These are phyloP conservation scores for Hibiscus mutabilis DNA, from an alignment of 345 rosid genomes.

Conservation along the genomic window DNA sequence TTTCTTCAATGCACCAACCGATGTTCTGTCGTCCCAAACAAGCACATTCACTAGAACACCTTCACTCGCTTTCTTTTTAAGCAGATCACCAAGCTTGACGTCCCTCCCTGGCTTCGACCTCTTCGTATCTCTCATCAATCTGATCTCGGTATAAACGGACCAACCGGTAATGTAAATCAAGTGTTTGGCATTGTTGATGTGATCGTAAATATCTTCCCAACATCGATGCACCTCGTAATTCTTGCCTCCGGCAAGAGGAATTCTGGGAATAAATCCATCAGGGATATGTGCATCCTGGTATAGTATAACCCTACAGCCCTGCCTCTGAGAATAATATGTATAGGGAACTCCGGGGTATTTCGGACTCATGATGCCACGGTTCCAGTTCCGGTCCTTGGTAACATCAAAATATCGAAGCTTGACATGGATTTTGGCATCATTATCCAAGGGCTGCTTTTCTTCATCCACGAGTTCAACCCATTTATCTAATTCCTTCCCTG, in stretches of 20 bases:
- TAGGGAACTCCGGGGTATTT: conserved; percentile 93
- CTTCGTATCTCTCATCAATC: conserved; percentile 75
- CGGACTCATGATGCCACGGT: conserved; percentile 53
- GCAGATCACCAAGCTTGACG: conserved; percentile 66
- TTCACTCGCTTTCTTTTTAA: conserved; percentile 85
- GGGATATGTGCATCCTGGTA: conserved; percentile 98
- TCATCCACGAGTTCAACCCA: conserved; percentile 75
- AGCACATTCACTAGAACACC: conserved; percentile 89
- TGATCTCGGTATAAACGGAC: conserved; percentile 93
- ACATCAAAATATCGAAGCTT: conserved; percentile 77
- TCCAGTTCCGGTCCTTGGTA: conserved; percentile 58
- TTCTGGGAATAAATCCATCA: conserved; percentile 66
- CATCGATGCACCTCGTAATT: conserved; percentile 75
- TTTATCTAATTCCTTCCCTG: conserved; percentile 79
- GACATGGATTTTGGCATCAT: conserved; percentile 83
- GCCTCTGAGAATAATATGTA: conserved; percentile 80
- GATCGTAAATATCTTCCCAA: conserved; percentile 95
- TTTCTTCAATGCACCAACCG: conserved; percentile 72
- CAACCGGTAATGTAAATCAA: conserved; percentile 91
- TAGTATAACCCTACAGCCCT: conserved; percentile 77
- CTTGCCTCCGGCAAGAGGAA: conserved; percentile 90
- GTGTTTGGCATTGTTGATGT: conserved; percentile 77
- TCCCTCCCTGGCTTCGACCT: conserved; percentile 95
- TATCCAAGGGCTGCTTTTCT: conserved; percentile 47
- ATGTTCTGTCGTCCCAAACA: conserved; percentile 98